Conservation (phyloP, 306 rosid genomes). For the Lathyrus sativus region DNA sequence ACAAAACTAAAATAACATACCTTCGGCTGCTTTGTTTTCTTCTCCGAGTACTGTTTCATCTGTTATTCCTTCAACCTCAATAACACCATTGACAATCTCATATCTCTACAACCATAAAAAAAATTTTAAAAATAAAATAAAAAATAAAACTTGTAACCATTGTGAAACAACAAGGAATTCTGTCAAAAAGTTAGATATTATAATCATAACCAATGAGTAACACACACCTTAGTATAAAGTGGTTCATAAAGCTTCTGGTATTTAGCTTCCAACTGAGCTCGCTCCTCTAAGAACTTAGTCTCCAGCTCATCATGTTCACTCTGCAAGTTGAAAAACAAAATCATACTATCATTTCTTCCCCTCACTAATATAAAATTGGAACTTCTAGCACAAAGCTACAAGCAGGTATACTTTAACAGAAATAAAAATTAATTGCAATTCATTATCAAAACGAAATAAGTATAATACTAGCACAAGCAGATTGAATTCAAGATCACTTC, state of each 20-base stretch:
- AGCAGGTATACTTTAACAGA: conserved; percentile 11
- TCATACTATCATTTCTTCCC: conserved; percentile 15
- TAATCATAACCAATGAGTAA: conserved; percentile 33
- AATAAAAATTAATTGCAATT: background rate
- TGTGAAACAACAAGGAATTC: conserved; percentile 26
- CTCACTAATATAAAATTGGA: conserved; percentile 8
- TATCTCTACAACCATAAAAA: conserved; percentile 48
- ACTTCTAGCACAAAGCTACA: conserved; percentile 11
- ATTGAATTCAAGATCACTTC: background rate
- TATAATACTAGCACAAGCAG: background rate
- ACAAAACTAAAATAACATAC: conserved; percentile 33
- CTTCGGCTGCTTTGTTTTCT: conserved; percentile 41
- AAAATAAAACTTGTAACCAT: conserved; percentile 16
- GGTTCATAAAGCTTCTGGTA: conserved; percentile 53
- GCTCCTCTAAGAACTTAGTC: conserved; percentile 53
- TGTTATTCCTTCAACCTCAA: conserved; percentile 48
- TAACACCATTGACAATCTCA: conserved; percentile 54
- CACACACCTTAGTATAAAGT: conserved; percentile 49
- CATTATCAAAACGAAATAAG: conserved; percentile 19
- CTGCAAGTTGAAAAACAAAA: conserved; percentile 41
- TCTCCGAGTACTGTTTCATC: conserved; percentile 34
- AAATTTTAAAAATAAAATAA: no score
- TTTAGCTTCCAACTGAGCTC: conserved; percentile 53
- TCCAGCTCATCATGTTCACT: conserved; percentile 42
- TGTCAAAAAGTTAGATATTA: background rate